A percentile compares a stretch with the other conserved stretches of the same genome.
These are phyloP conservation scores for Botryotinia convoluta DNA, from an alignment of 2,329 filamentous ascomycete species.

Conservation along the genomic window DNA sequence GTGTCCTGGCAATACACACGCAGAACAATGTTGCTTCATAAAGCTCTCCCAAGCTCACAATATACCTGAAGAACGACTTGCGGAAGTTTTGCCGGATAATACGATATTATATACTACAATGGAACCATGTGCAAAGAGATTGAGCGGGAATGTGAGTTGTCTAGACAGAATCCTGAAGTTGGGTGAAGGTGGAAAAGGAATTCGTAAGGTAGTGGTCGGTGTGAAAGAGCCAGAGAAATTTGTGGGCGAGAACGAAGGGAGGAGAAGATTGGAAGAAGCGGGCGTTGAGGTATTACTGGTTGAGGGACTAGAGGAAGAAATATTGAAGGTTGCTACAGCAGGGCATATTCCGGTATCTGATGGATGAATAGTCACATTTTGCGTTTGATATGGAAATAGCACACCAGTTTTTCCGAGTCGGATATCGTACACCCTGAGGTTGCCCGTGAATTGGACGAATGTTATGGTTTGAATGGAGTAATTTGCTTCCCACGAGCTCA, in stretches of 20 bases:
- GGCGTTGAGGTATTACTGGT: constrained; percentile 75
- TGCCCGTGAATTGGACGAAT: background rate
- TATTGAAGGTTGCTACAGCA: constrained; percentile 76
- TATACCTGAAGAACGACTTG: constrained; percentile 54
- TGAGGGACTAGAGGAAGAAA: constrained; percentile 73
- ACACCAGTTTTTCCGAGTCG: background rate
- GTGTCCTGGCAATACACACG: constrained; percentile 88
- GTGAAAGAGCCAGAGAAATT: constrained; percentile 89
- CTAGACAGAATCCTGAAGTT: constrained; percentile 73
- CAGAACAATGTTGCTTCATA: constrained; percentile 85
- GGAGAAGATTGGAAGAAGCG: constrained; percentile 63
- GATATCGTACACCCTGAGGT: background rate
- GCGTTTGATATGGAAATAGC: background rate
- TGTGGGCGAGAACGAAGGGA: constrained; percentile 77
- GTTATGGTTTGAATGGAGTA: background rate
- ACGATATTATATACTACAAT: constrained; percentile 84
- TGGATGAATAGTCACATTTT: background rate
- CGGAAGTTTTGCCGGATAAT: constrained; percentile 49
- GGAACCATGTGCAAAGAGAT: constrained; percentile 74
- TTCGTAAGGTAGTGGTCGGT: constrained; percentile 80
- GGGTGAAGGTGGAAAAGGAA: constrained; percentile 38
- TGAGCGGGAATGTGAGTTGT: constrained; percentile 74
- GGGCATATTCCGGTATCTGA: constrained; percentile 55
- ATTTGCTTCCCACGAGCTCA: background rate
- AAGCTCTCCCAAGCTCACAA: constrained; percentile 59